Conservation (phyloP, 129 eudicot genomes). For the Arctium minus region DNA sequence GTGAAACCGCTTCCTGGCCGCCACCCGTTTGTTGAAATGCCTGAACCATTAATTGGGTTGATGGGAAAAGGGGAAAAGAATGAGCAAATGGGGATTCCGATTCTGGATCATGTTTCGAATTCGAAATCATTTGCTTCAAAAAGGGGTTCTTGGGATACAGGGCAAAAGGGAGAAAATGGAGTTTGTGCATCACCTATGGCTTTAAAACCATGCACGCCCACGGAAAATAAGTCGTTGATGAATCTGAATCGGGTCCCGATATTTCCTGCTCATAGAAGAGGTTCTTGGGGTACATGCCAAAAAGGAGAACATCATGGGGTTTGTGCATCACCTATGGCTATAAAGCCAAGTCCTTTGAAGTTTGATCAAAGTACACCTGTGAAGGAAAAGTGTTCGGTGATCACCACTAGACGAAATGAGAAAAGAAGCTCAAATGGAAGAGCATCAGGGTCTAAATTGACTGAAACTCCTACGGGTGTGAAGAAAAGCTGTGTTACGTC, state of each 20-base stretch:
- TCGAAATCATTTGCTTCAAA: slow-evolving; percentile 27
- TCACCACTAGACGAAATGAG: slow-evolving; percentile 33
- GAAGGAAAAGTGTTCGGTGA: slow-evolving; percentile 44
- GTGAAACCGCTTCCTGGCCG: slow-evolving; percentile 81
- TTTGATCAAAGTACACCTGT: slow-evolving; percentile 74
- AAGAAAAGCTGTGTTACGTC: slow-evolving; percentile 57
- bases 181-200: slow-evolving; percentile 18
- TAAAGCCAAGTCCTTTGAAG: slow-evolving; percentile 61
- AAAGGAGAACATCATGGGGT: slow-evolving; percentile 16
- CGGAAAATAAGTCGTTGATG: slow-evolving; percentile 24
- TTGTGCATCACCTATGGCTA: slow-evolving; percentile 34
- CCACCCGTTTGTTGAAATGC: slow-evolving; percentile 77
- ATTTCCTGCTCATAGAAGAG: slow-evolving; percentile 37
- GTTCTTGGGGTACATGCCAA: slow-evolving; percentile 57
- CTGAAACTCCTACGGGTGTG: slow-evolving; percentile 52
- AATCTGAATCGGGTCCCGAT: not conserved
- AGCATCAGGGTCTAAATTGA: slow-evolving; percentile 39
- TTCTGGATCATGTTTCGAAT: not conserved
- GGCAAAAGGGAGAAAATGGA: slow-evolving; percentile 17
- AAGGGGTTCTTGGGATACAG: slow-evolving; percentile 71
- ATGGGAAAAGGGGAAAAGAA: slow-evolving; percentile 36
- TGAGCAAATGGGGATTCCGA: slow-evolving; percentile 10
- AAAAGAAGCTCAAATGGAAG: slow-evolving; percentile 50
- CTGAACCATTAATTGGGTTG: slow-evolving; percentile 64
- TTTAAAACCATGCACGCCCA: slow-evolving; percentile 50